Conservation (phyloP, 352 stramenopile genomes). For the Phytopythium delawarense region DNA sequence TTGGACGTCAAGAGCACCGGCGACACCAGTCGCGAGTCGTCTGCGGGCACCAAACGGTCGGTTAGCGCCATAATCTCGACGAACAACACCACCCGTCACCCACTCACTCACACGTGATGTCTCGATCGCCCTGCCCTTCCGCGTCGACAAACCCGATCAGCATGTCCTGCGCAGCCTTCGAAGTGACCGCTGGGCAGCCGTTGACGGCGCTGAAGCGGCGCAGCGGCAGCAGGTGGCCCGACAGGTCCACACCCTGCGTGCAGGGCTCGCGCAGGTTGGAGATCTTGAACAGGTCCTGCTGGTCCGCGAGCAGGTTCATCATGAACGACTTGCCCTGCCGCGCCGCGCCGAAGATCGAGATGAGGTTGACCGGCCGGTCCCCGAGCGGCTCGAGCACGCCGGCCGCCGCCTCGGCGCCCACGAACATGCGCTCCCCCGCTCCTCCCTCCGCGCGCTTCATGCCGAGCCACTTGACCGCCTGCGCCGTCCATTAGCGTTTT, state of each 20-base stretch:
- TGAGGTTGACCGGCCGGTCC: slow-evolving; percentile 71
- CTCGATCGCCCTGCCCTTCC: slow-evolving; percentile 78
- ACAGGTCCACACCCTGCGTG: slow-evolving; percentile 82
- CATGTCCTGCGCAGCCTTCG: slow-evolving; percentile 31
- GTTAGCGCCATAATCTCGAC: background rate
- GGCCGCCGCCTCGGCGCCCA: slow-evolving; percentile 44
- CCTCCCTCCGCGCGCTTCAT: slow-evolving; percentile 46
- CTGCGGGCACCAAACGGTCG: slow-evolving; percentile 12
- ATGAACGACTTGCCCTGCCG: slow-evolving; percentile 84
- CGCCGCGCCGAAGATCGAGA: slow-evolving; percentile 83
- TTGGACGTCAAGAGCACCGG: slow-evolving; percentile 83
- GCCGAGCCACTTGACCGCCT: slow-evolving; percentile 84
- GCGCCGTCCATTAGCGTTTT: background rate
- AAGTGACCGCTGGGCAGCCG: slow-evolving; percentile 34
- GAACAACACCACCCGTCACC: background rate
- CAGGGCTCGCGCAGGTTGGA: slow-evolving; percentile 84
- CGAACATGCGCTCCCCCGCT: slow-evolving; percentile 66
- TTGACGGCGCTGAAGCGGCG: slow-evolving; percentile 69
- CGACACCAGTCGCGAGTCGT: slow-evolving; percentile 81
- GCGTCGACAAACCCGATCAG: slow-evolving; percentile 85
- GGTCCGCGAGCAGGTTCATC: slow-evolving; percentile 84
- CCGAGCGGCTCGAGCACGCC: slow-evolving; percentile 62
- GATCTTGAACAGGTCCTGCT: slow-evolving; percentile 87
- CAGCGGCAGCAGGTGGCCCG: slow-evolving; percentile 70
- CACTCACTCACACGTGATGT: slow-evolving; percentile 66